These are phyloP conservation scores for Beverwykella pulmonaria DNA, from an alignment of 495 filamentous ascomycete species.

Conservation along the genomic window DNA sequence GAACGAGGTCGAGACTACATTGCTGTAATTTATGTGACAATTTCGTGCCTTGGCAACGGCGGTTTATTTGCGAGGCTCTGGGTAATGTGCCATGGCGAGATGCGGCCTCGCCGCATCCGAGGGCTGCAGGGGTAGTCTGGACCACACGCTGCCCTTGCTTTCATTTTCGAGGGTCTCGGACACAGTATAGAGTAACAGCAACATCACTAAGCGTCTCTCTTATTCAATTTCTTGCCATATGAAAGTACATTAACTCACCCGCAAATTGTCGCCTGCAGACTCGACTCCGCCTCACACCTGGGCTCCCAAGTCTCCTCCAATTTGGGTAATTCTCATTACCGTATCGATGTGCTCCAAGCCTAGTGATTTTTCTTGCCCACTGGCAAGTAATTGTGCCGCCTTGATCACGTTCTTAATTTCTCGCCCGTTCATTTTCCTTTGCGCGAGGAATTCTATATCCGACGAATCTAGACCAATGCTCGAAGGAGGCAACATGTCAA, in stretches of 20 bases:
- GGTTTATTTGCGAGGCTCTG: conserved; percentile 22
- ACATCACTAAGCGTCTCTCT: conserved; percentile 17
- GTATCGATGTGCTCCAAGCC: conserved; percentile 72
- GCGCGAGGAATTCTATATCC: conserved; percentile 49
- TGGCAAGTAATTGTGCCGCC: conserved; percentile 53
- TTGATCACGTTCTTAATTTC: conserved; percentile 68
- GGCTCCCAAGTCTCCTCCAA: conserved; percentile 19
- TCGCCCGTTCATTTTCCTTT: conserved; percentile 57
- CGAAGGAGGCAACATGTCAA: conserved; percentile 34
- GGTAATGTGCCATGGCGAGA: conserved; percentile 24
- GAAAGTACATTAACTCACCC: conserved; percentile 34
- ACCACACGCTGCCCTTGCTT: conserved; percentile 18
- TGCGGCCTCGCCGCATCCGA: conserved; percentile 14
- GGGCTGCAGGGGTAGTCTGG: conserved; percentile 26
- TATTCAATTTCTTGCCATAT: conserved; percentile 35
- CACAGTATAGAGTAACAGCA: conserved; percentile 33
- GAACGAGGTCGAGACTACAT: conserved; percentile 35
- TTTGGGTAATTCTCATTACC: conserved; percentile 38
- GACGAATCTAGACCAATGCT: conserved; percentile 42
- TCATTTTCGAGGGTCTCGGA: conserved; percentile 2
- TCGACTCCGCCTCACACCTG: conserved; percentile 26
- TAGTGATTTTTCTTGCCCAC: conserved; percentile 66
- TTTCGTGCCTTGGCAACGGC: conserved; percentile 12
- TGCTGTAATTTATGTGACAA: conserved; percentile 32
- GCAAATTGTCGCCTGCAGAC: conserved; percentile 3